These are phyloP conservation scores for Mucor saturninus DNA, from an alignment of 371 early-diverging fungal species.

Conservation along the genomic window DNA sequence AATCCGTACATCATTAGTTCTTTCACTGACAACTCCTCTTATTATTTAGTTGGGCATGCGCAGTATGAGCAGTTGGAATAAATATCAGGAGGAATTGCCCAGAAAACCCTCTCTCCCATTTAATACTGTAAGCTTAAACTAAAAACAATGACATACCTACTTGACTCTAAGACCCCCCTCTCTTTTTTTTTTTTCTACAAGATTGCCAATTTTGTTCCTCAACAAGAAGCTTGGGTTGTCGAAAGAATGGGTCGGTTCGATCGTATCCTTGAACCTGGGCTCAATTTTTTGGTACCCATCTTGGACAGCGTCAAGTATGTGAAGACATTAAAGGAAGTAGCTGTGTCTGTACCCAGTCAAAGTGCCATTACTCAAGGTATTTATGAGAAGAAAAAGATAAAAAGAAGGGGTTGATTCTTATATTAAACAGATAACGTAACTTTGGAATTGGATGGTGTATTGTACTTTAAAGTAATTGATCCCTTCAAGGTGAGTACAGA, in stretches of 20 bases:
- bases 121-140: neutral
- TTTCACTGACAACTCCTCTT: neutral
- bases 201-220: neutral
- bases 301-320: neutral
- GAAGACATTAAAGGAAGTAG: conserved; percentile 2
- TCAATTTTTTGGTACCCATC: neutral
- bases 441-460: neutral
- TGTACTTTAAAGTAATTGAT: conserved; percentile 3
- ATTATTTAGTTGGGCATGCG: too few relatives aligned
- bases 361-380: conserved; percentile 4
- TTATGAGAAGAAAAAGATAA: neutral
- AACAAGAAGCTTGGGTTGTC: conserved; percentile 2
- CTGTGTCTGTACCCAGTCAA: neutral
- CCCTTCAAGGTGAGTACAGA: neutral
- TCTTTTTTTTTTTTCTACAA: neutral
- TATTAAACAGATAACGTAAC: neutral
- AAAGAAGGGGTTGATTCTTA: neutral
- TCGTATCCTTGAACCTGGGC: neutral
- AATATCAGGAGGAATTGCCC: neutral
- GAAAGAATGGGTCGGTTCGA: conserved; percentile 7
- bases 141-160: neutral
- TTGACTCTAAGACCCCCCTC: neutral
- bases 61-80: neutral
- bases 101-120: neutral
- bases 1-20: neutral